These are phyloP conservation scores for Phytopythium vexans DNA, from an alignment of 352 stramenopile species.

Conservation along the genomic window DNA sequence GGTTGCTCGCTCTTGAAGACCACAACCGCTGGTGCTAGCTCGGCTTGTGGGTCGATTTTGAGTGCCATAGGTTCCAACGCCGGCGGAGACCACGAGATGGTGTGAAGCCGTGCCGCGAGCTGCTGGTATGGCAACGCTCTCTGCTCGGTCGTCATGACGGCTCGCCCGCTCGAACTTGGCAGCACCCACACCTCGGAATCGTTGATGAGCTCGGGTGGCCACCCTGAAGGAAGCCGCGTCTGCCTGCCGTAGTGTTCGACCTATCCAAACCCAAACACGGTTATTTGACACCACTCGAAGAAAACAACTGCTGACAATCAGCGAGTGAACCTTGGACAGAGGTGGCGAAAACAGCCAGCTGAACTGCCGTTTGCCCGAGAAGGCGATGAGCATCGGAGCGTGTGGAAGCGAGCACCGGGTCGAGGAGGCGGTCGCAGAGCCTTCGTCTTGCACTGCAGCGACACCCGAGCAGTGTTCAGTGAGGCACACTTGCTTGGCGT, in stretches of 20 bases:
- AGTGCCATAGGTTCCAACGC: too few relatives aligned
- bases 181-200: slow-evolving; percentile 83
- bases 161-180: slow-evolving; percentile 78
- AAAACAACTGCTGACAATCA: neutral
- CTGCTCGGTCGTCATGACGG: slow-evolving; percentile 75
- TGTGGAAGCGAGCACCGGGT: slow-evolving; percentile 35
- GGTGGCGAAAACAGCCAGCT: slow-evolving; percentile 76
- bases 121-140: slow-evolving; percentile 67
- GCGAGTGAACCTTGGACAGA: slow-evolving; percentile 36
- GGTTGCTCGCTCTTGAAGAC: too few relatives aligned
- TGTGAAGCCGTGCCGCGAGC: slow-evolving; percentile 54
- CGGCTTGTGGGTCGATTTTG: too few relatives aligned
- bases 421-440: neutral
- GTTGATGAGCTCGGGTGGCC: slow-evolving; percentile 52
- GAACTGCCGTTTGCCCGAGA: slow-evolving; percentile 87
- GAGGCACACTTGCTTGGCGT: slow-evolving; percentile 50
- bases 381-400: slow-evolving; percentile 73
- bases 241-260: slow-evolving; percentile 61
- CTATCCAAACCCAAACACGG: slow-evolving; percentile 2
- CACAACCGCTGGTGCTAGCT: too few relatives aligned
- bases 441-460: neutral
- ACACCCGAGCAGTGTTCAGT: slow-evolving; percentile 20
- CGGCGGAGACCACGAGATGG: slow-evolving; percentile 41
- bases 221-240: slow-evolving; percentile 52
- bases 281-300: too few relatives aligned